Evolutionary conservation across 306 rosid species (phyloP).

Genomic region (Prunus campanulata): DNA sequence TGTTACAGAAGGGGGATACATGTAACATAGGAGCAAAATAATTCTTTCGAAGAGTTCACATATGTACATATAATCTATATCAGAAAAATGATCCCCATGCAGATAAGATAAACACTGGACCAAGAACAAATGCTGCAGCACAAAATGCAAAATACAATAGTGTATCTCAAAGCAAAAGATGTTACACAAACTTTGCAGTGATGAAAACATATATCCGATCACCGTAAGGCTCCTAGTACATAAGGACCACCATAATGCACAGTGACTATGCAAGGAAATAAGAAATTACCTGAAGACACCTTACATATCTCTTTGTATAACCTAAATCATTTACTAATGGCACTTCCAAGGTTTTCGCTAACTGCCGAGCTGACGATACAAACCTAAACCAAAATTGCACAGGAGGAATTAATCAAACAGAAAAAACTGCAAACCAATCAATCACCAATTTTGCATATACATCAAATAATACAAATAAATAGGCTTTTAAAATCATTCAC

Average conservation of each 20-base stretch:
- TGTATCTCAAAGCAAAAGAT: not conserved
- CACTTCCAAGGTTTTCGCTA: conserved; percentile 97
- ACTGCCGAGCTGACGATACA: conserved; percentile 87
- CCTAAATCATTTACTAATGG: conserved; percentile 99
- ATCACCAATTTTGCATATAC: not conserved
- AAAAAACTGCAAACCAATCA: not conserved
- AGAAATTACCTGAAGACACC: conserved; percentile 89
- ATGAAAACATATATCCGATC: not conserved
- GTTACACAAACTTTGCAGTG: not conserved
- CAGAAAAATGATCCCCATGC: not conserved
- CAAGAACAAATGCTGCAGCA: not conserved
- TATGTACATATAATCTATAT: not conserved
- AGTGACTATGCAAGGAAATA: not conserved
- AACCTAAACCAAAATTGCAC: conserved; percentile 53
- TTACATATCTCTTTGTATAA: conserved; percentile 95
- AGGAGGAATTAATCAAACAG: not conserved
- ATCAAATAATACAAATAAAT: not conserved
- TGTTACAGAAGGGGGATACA: not conserved
- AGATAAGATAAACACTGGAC: no score
- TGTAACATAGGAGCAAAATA: not conserved
- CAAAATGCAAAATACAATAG: not conserved
- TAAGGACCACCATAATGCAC: not conserved
- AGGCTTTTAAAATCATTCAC: not conserved
- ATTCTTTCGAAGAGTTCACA: not conserved
- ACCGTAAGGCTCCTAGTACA: not conserved